A percentile compares a stretch with the other conserved stretches of the same genome.
phyloP scores from a whole-genome alignment of 2,329 filamentous ascomycete genomes.

The Claviceps sp. region DNA sequence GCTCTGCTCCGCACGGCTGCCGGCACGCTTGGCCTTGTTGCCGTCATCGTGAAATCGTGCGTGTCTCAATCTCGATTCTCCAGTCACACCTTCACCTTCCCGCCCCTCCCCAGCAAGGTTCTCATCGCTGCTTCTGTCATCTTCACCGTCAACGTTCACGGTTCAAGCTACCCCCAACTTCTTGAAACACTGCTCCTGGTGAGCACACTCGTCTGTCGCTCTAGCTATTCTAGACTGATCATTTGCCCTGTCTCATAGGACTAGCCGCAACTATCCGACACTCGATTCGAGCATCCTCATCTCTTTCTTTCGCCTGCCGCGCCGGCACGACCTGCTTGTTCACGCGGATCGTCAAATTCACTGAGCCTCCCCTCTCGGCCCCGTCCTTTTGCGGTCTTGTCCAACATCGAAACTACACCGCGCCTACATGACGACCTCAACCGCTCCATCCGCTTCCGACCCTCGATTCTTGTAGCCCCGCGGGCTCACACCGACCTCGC shows the following conservation, averaged over 20 bases:
- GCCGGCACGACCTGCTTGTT: conserved; percentile 9
- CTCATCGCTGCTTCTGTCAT: neutral
- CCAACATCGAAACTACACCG: conserved; percentile 3
- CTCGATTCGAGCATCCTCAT: conserved; percentile 5
- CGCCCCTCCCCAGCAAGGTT: neutral
- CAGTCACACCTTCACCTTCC: conserved; percentile 3
- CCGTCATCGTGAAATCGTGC: neutral
- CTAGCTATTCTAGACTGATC: conserved; percentile 6
- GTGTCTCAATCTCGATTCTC: conserved; percentile 5
- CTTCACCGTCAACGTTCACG: no score
- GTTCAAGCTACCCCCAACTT: neutral
- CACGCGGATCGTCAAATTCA: neutral
- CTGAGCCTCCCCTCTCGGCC: neutral
- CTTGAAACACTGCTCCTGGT: neutral
- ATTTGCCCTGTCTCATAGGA: conserved; percentile 8
- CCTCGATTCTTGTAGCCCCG: conserved; percentile 24
- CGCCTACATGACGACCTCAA: conserved; percentile 27
- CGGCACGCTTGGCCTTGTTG: neutral
- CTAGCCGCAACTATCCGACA: conserved; percentile 8
- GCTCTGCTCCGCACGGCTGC: neutral
- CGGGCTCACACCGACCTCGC: conserved; percentile 19
- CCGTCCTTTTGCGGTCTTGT: conserved; percentile 8
- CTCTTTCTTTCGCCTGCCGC: conserved; percentile 1
- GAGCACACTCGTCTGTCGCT: neutral
- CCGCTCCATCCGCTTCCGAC: conserved; percentile 20